Base-by-base conservation (phyloP, 164 flowering plant species). In the Paratinospora sagittata region DNA sequence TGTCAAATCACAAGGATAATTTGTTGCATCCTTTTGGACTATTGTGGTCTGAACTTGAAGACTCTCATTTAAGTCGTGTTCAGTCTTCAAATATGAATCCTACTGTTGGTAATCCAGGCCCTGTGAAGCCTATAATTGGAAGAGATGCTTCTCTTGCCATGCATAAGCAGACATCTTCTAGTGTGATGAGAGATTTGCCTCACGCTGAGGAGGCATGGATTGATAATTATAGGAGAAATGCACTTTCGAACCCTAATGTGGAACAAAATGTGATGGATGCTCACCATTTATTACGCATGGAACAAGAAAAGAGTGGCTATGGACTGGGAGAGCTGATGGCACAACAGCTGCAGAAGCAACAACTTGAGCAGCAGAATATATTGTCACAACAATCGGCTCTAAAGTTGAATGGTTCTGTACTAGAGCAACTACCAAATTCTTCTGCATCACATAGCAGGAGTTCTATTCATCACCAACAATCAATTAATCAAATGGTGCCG, bases 21-120 rank as follows among this genome's bases (percentile, higher is more conserved):
- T 84, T 80, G 78, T 64, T 90, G 81, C 92, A 90, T 74, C 98
- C 94, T 34, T 84, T 90, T 81, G 95, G 96, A 34, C 78, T 91
- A 71, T 70, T 84, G 58, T 85, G 90, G 93, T 90, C 98, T 77
- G 98, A 93, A 81, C 87, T 90, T 62, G 91, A 87, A 77, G 83
- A 84, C 41, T 65, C 73, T 68, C 77, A 78, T 69, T 27, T 79
- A 23, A 81, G 80, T 70, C 85, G 70, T 68, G 61, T 77, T 69
- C 85, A 86, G 73, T 75, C 88, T 19, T 79, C 87, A 65, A 82
- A 74, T 66, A 66, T 69, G 71, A 69, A 82, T 52, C 77, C 87
- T 10, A 71, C 77, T 47, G 61, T 74, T 49, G 76, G 73, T 37
- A 74, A 66, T 33, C 73, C 69, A 30, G 76, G 76, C 57, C 81